Evolutionary conservation across 2,329 filamentous ascomycete genomes (phyloP), one percentile per base, ranked within the genome.

Genomic region (Septoria linicola): DNA sequence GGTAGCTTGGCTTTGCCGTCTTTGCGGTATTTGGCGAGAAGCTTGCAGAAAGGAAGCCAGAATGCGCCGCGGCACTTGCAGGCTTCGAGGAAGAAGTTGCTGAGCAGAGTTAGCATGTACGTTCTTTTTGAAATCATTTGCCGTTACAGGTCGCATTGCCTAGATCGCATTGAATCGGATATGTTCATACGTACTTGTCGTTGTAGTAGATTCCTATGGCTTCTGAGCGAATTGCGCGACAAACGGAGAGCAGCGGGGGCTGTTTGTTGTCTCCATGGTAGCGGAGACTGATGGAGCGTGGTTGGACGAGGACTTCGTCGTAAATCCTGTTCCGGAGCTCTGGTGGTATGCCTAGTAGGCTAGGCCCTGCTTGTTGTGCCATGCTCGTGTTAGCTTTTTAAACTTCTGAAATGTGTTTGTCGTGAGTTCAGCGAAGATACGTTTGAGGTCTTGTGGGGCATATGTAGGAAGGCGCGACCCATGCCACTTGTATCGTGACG

Each of bases 191-290:
- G n/a, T n/a, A n/a, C n/a, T 51, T 51, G 4, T 51, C 47, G 17
- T 4, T 51, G 47, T 37, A 44, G 17, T 39, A 37, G 20, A 44
- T 51, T 3, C 21, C 37, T n/a, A 49, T 27, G 17, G 47, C 40
- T 31, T 27, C 19, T 16, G 13, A 11, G 7, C 40, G 8, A 25
- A 35, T 37, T 14, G 21, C 27, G 2, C 35, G 34, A n/a, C 20
- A 40, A 8, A 25, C 32, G 3, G 3, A 2, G 3, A 48, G 45
- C 8, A 44, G 25, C 7, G 41, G 8, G 3, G 25, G 41, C 8
- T 7, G n/a, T 3, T 36, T 35, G 16, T 19, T 3, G 6, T 10
- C 13, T 2, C 19, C 3, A 2, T 6, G 32, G 14, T 48, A 13
- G 14, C 25, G 39, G 10, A 48, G 16, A 20, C 27, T 16, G 19